Base-by-base conservation (phyloP, 2,329 filamentous ascomycete species). In the Aspergillus nomiae region DNA sequence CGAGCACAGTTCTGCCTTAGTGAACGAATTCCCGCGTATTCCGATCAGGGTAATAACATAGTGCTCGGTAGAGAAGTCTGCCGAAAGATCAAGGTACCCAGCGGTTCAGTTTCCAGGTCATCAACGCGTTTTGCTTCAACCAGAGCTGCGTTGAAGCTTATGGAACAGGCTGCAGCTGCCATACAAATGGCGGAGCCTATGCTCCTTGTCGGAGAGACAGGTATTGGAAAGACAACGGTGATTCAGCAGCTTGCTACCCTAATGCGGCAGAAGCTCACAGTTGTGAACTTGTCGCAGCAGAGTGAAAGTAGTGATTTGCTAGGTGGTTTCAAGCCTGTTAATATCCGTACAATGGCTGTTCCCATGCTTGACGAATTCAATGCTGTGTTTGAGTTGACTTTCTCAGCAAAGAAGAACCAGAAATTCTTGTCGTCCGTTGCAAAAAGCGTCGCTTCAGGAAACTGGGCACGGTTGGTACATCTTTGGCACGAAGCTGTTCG, bases 261-360 rank as follows among this genome's bases (percentile, higher is more conserved):
- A 4, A 84, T 97, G 32, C 92, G 94, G 1, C 91, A 93, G 73
- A 96, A 92, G 71, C 85, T 99, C 14, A 91, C 93, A 0, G 92
- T 94, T 3, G 93, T 99, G 73, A 99, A 99, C 74, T 78, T 99
- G 74, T 99, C 95, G 0, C 96, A 99, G 75, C 96, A 99, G 76
- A 98, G 94, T 73, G 96, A 99, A 78, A 94, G 91, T 46, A 92
- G 94, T n/a, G 95, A 99, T 80, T 82, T 99, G 14, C 83, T 99
- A 0, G 96, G 95, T 71, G 95, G 95, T 0, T 98, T 96, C 82
- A 99, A 99, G 76, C 95, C 95, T 0, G 90, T 99, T 63, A 97
- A 94, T 74, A 87, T 95, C 48, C 89, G 94, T 68, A 96, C 89
- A 64, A 84, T 98, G 61, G 91, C 95, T 0, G 87, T 97, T 43